Base-by-base conservation (phyloP, 169 alveolate species). In the Theileria sp. region DNA sequence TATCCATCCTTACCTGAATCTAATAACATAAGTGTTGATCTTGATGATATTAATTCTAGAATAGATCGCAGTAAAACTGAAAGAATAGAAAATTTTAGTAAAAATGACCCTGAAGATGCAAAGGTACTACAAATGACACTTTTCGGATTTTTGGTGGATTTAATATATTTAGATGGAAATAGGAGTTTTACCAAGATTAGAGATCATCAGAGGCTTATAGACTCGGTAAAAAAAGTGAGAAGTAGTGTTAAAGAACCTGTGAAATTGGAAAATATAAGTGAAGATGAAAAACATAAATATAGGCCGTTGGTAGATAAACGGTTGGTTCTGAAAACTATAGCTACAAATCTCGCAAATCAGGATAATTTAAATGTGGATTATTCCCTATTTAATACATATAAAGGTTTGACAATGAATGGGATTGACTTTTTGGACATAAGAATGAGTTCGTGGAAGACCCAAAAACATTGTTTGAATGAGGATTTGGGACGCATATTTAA, bases 81-180 rank as follows among this genome's bases (percentile, higher is more conserved):
- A 26, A 23, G 50, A 64, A 21, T 64, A 64, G 72, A 64, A 21
- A 21, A 7, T 3, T 64, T 64, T 21, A 44, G 19, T 17, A 13
- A 78, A 36, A 64, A 65, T 25, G 61, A 15, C 12, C 77, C 36
- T 5, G 67, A 44, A 36, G 38, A 34, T 13, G 80, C 87, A 0
- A 26, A 80, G 54, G 51, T 54, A 50, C 76, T 83, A 10, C 89
- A 83, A 65, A 77, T 82, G 51, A 50, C 81, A 6, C 38, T 83
- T 12, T 83, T 75, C 0, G 89, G 89, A 10, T 28, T 83, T 8
- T 72, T 83, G 67, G 60, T 78, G 3, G 89, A 83, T 61, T 21
- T 77, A 12, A 75, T 76, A 0, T 83, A 83, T 51, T 17, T 83
- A 21, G 66, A 77, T 51, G 86, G 87, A 32, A 60, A 26, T 36